A percentile compares a stretch with the other conserved stretches of the same genome.
Conservation (phyloP, 768 basidiomycete species). For the Tricholoma sp. region DNA sequence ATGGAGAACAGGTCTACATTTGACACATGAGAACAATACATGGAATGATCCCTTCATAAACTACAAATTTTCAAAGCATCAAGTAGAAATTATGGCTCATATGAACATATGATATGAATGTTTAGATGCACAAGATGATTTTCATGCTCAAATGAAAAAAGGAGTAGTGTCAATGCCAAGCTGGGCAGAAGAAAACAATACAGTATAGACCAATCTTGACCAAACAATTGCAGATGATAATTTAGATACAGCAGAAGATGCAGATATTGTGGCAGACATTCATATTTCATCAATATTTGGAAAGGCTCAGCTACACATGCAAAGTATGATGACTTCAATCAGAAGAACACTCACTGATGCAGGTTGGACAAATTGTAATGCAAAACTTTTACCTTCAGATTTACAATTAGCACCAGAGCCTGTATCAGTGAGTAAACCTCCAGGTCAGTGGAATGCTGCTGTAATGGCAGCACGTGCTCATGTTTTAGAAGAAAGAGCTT, state of each 20-base stretch:
- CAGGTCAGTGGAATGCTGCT: background rate
- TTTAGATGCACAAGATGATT: too few relatives aligned
- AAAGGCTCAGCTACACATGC: background rate
- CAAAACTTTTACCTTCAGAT: background rate
- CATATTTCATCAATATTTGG: background rate
- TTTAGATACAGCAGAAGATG: background rate
- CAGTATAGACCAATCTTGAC: background rate
- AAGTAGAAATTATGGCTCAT: too few relatives aligned
- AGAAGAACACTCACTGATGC: background rate
- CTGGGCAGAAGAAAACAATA: too few relatives aligned
- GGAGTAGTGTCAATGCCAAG: too few relatives aligned
- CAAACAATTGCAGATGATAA: background rate
- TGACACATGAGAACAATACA: too few relatives aligned
- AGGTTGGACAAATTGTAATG: background rate
- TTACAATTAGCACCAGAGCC: background rate
- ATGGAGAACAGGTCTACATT: too few relatives aligned
- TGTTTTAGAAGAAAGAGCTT: background rate
- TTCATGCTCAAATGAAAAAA: too few relatives aligned
- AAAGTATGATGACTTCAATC: background rate
- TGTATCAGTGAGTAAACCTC: background rate
- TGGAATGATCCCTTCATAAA: too few relatives aligned
- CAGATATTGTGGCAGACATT: background rate
- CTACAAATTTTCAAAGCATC: too few relatives aligned
- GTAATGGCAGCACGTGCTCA: background rate
- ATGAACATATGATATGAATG: too few relatives aligned